phyloP scores from a whole-genome alignment of 2,329 filamentous ascomycete species.

The Cladosporium halotolerans region DNA sequence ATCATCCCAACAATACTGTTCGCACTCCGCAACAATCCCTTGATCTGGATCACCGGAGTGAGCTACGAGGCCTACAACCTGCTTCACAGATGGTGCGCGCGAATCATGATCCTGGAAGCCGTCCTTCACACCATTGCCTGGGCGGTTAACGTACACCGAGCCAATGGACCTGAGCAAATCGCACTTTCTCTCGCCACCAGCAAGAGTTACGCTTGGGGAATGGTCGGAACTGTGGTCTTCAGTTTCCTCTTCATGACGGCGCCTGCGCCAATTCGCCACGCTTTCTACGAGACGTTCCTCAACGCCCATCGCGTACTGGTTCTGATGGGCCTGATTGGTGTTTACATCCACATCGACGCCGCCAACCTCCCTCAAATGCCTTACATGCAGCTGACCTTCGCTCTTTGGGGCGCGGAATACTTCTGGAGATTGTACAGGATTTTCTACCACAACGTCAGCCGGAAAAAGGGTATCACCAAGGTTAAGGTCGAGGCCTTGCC shows the following conservation, averaged over 20 bases:
- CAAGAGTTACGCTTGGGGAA: slow-evolving; percentile 60
- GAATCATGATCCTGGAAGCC: slow-evolving; percentile 64
- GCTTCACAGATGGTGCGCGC: slow-evolving; percentile 75
- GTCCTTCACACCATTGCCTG: slow-evolving; percentile 67
- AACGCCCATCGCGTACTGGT: slow-evolving; percentile 76
- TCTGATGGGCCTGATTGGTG: slow-evolving; percentile 59
- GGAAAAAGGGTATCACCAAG: slow-evolving; percentile 42
- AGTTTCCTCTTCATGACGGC: slow-evolving; percentile 62
- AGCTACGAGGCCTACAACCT: slow-evolving; percentile 97
- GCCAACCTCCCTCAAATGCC: slow-evolving; percentile 62
- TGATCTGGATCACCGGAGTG: slow-evolving; percentile 74
- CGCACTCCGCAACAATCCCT: slow-evolving; percentile 85
- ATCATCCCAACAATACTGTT: slow-evolving; percentile 87
- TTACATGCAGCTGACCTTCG: slow-evolving; percentile 67
- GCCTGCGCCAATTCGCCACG: slow-evolving; percentile 76
- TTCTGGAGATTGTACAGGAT: slow-evolving; percentile 44
- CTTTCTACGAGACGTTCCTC: slow-evolving; percentile 96
- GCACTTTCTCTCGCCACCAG: slow-evolving; percentile 49
- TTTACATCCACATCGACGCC: slow-evolving; percentile 71
- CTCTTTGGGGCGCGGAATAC: slow-evolving; percentile 70
- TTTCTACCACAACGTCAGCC: slow-evolving; percentile 48
- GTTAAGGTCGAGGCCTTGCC: slow-evolving; percentile 54
- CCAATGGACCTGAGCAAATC: slow-evolving; percentile 57
- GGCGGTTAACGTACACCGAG: slow-evolving; percentile 58
- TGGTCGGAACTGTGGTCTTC: slow-evolving; percentile 55